These are phyloP conservation scores for Candida yuanshanica DNA, from an alignment of 805 yeast genomes.

Conservation along the genomic window DNA sequence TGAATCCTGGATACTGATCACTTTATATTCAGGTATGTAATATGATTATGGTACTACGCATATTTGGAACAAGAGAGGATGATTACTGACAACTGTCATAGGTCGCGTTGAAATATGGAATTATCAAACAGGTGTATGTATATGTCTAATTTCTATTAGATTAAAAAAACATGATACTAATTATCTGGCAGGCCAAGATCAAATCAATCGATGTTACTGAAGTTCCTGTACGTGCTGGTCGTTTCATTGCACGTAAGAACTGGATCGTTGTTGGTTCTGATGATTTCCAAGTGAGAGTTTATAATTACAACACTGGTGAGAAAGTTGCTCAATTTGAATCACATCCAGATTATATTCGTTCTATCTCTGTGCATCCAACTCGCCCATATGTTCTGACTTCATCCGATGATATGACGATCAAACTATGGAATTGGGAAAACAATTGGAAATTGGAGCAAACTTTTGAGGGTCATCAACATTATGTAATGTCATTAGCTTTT, in stretches of 20 bases:
- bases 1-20: constrained; percentile 93
- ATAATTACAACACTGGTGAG: constrained; percentile 93
- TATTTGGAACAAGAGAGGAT: too few relatives aligned
- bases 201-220: constrained; percentile 93
- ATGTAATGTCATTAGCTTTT: constrained; percentile 89
- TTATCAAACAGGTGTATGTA: constrained; percentile 61
- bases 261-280: constrained; percentile 97
- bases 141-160: too few relatives aligned
- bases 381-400: constrained; percentile 86
- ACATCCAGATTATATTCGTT: constrained; percentile 94
- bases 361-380: constrained; percentile 90
- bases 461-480: constrained; percentile 94
- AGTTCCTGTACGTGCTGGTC: constrained; percentile 93
- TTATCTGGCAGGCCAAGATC: constrained; percentile 46
- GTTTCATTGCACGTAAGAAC: constrained; percentile 90
- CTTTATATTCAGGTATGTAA: constrained; percentile 76
- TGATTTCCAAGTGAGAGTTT: constrained; percentile 90
- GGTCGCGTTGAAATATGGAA: constrained; percentile 83
- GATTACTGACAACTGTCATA: constrained; percentile 3
- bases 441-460: constrained; percentile 86
- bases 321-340: constrained; percentile 94
- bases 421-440: constrained; percentile 97
- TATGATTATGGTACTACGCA: too few relatives aligned
- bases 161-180: constrained; percentile 2
- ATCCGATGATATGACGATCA: constrained; percentile 87